Evolutionary conservation across 2,329 filamentous ascomycete species (phyloP).

Genomic region (Microsporum canis): DNA sequence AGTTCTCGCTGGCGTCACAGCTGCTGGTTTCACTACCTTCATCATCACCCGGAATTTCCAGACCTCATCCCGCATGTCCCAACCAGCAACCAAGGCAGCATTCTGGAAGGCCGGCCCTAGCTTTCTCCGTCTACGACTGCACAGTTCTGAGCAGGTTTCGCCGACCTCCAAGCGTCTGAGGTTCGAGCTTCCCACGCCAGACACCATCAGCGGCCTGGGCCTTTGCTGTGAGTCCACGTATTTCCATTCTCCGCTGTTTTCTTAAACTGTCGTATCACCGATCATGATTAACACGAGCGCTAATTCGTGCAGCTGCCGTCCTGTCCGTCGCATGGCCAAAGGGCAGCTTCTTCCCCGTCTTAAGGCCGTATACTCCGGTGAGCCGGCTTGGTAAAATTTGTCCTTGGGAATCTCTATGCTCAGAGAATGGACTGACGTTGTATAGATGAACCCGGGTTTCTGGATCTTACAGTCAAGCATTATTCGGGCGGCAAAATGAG

Average conservation of each 20-base stretch:
- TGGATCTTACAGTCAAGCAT: conserved; percentile 57
- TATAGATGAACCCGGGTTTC: conserved; percentile 44
- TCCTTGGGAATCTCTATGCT: not conserved
- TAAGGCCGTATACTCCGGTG: conserved; percentile 57
- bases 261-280: not conserved
- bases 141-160: not conserved
- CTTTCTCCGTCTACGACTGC: not conserved
- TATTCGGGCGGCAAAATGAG: conserved; percentile 57
- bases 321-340: conserved; percentile 50
- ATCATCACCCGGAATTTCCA: not conserved
- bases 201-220: not conserved
- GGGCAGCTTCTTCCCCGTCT: conserved; percentile 46
- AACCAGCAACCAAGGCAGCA: not conserved
- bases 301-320: conserved; percentile 21
- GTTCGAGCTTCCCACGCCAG: not conserved
- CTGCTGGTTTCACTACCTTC: not conserved
- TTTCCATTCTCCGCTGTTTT: not conserved
- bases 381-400: conserved; percentile 37
- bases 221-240: not conserved
- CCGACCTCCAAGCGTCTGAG: not conserved
- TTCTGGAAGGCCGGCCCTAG: not conserved
- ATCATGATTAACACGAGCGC: not conserved
- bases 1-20: not conserved
- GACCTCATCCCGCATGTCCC: not conserved
- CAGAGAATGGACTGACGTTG: conserved; percentile 7